Evolutionary conservation across 257 asterid species (phyloP), one percentile per base, ranked within the genome.

Genomic region (Fraxinus cuspidata): DNA sequence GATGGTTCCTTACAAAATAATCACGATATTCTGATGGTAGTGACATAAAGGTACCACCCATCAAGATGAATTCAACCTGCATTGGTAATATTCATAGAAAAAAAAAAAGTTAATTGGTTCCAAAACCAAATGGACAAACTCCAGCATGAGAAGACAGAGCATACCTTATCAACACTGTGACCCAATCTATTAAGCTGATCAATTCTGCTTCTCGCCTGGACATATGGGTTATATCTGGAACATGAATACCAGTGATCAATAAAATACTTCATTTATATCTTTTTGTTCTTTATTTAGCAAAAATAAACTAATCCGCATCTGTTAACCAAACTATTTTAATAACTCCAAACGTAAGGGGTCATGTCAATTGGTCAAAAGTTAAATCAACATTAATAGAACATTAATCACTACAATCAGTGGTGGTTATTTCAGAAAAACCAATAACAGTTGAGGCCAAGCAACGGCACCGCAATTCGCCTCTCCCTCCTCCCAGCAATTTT

Each of bases 31-130:
- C 97, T 69, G 98, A 83, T 70, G 99, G 98, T 86, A 93, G 87
- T 3, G 99, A 96, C 99, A 93, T 93, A 85, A 96, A 96, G 69
- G 99, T 96, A 51, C 98, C 99, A 82, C 99, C 98, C 98, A 96
- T 96, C 88, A 96, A 87, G 83, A 96, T 96, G 86, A 96, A 96
- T 66, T 96, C 99, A 78, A 96, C 97, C 99, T 95, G 89, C 77
- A 76, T 16, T 73, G 67, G 23, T 66, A 79, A 49, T 79, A 83
- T 18, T 75, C 60, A 66, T 49, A 13, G 58, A 42, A 73, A 44
- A 83, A 65, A 44, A 64, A 7, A 64, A 58, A 58, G 51, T 49
- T 13, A 29, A 12, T 51, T 29, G 40, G 38, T 23, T 29, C 56
- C 66, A 73, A 32, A 69, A 77, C 60, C 60, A 32, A 77, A 58